phyloP scores from a whole-genome alignment of 805 yeast species.

The Starmerella riodocensis region DNA sequence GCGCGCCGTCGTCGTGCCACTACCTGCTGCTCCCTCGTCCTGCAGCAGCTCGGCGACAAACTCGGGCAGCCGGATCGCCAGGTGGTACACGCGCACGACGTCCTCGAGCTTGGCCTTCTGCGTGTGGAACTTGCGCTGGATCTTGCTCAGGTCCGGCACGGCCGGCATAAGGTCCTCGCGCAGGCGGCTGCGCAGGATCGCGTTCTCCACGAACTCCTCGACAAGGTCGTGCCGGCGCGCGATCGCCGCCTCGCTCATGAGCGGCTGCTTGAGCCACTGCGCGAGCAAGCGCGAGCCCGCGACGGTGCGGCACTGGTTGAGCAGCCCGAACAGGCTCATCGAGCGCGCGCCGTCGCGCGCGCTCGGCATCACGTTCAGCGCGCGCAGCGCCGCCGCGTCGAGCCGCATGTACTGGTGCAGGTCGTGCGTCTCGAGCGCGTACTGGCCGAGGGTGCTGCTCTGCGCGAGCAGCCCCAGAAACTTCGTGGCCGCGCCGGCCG shows the following conservation, averaged over 20 bases:
- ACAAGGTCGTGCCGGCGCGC: constrained; percentile 60
- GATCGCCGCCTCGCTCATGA: constrained; percentile 51
- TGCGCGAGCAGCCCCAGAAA: constrained; percentile 55
- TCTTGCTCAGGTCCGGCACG: constrained; percentile 72
- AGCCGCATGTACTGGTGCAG: constrained; percentile 74
- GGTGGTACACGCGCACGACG: constrained; percentile 76
- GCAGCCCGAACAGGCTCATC: constrained; percentile 61
- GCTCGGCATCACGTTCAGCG: constrained; percentile 71
- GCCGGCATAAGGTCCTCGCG: constrained; percentile 50
- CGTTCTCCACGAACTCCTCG: constrained; percentile 45
- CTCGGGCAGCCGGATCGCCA: constrained; percentile 58
- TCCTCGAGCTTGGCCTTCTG: constrained; percentile 63
- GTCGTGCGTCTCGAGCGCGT: constrained; percentile 50
- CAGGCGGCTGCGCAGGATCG: constrained; percentile 50
- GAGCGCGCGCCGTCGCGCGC: constrained; percentile 36
- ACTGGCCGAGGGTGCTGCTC: constrained; percentile 38
- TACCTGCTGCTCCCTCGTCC: constrained; percentile 28
- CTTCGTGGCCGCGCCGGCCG: constrained; percentile 54
- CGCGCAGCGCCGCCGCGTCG: constrained; percentile 80
- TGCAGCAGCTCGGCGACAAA: constrained; percentile 40
- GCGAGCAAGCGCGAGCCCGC: constrained; percentile 82
- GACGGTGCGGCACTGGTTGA: constrained; percentile 76
- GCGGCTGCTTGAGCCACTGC: constrained; percentile 94
- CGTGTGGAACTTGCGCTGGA: constrained; percentile 52
- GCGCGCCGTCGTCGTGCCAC: constrained; percentile 43